These are phyloP conservation scores for Hymenoscyphus repandus DNA, from an alignment of 2,329 filamentous ascomycete genomes.

Conservation along the genomic window DNA sequence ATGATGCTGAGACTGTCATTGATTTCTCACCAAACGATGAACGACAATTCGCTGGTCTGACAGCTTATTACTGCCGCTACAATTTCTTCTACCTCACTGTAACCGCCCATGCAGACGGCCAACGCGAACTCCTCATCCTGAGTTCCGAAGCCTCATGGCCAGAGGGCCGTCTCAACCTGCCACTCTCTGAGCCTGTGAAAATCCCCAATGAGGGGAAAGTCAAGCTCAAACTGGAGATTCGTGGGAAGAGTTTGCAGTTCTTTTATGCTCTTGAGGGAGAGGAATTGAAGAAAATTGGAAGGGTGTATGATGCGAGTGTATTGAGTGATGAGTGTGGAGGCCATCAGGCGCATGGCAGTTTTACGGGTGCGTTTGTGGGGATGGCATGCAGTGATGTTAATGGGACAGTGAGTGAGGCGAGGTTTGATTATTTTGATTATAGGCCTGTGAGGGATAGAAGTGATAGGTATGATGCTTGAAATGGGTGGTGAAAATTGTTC, in stretches of 20 bases:
- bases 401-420: conserved; percentile 41
- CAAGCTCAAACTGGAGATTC: conserved; percentile 44
- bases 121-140: conserved; percentile 52
- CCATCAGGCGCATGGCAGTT: conserved; percentile 55
- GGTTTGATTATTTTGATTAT: conserved; percentile 49
- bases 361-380: conserved; percentile 57
- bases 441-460: conserved; percentile 41
- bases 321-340: conserved; percentile 59
- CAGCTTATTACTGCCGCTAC: conserved; percentile 58
- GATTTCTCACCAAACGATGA: conserved; percentile 52
- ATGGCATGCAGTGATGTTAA: conserved; percentile 52
- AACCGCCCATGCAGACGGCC: conserved; percentile 49
- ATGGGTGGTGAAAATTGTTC: too few species aligned
- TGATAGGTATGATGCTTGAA: conserved; percentile 42
- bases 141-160: conserved; percentile 53
- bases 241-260: conserved; percentile 50
- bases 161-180: conserved; percentile 40
- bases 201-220: conserved; percentile 53
- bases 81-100: conserved; percentile 62
- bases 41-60: conserved; percentile 55
- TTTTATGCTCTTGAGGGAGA: conserved; percentile 46
- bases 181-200: conserved; percentile 38
- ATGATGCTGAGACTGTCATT: conserved; percentile 52
- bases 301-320: conserved; percentile 53
- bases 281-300: conserved; percentile 45